Percentiles rank a stretch among this genome's conserved stretches.
phyloP scores from a whole-genome alignment of 331 rosid genomes.

The Quercus lobata region DNA sequence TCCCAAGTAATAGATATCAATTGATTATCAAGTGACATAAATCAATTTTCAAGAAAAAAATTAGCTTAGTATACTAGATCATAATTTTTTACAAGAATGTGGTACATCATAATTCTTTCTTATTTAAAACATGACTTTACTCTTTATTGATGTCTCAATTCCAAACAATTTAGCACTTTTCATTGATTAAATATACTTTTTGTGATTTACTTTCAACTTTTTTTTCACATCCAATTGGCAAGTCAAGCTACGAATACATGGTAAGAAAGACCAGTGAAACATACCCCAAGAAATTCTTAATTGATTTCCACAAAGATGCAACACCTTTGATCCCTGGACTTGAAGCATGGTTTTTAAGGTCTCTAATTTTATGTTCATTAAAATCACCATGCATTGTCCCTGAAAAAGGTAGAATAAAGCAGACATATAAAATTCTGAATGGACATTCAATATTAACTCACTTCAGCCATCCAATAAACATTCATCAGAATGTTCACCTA shows the following conservation, averaged over 20 bases:
- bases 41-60: neutral
- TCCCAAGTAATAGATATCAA: neutral
- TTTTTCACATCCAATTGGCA: neutral
- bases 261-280: neutral
- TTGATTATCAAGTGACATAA: neutral
- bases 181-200: neutral
- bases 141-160: too few relatives aligned
- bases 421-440: neutral
- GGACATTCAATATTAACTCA: neutral
- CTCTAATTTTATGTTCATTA: constrained; percentile 23
- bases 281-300: constrained; percentile 68
- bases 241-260: neutral
- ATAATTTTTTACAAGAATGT: neutral
- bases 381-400: constrained; percentile 35
- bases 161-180: neutral
- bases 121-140: neutral
- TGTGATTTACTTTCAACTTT: neutral
- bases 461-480: neutral
- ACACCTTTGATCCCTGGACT: constrained; percentile 25
- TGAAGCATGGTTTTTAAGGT: constrained; percentile 24
- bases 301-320: constrained; percentile 55
- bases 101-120: neutral
- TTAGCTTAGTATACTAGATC: too few relatives aligned
- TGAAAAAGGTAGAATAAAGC: constrained; percentile 22
- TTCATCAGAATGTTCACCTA: constrained; percentile 7